Base-by-base conservation (phyloP, 805 yeast genomes). In the Metschnikowia proteae region DNA sequence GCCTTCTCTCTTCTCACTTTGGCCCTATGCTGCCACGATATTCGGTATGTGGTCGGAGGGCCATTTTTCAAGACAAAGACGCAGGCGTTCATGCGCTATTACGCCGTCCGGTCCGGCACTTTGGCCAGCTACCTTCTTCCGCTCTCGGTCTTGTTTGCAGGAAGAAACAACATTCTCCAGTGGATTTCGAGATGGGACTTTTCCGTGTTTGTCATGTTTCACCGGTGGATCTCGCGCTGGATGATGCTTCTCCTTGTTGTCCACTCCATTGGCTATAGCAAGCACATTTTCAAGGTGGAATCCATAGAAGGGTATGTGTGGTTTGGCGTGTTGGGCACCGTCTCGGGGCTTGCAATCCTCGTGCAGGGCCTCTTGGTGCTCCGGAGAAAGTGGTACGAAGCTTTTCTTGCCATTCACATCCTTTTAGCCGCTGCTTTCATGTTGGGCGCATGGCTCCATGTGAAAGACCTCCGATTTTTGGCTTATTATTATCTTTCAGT, bases 151-250 rank as follows among this genome's bases (percentile, higher is more conserved):
- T 38, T 55, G 4, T 57, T 57, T 43, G 60, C 60, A 6, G 60
- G 60, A 4, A 43, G 60, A 23, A 57, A 57, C 37, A 57, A 57
- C 35, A 31, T 56, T 13, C 59, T 73, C 27, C 76, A 70, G 54
- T 63, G 67, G 65, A 39, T 70, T 25, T 70, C 75, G 2, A 57
- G 70, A 45, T 68, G 65, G 72, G 70, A 59, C 47, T 72, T 54
- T 47, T 65, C 83, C 0, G 71, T 83, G 23, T 83, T 80, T 59
- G 69, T 81, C 40, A 66, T 78, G 29, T 78, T 75, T 57, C 88
- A 83, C 60, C 73, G 84, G 45, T 82, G 84, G 67, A 53, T 80
- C 6, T 74, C 82, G 1, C 70, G 87, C 52, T 62, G 74, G 9
- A 59, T 70, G 32, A 44, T 73, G 2, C 64, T 73, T 28, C 57